Percentiles rank a stretch among this genome's conserved stretches.
phyloP scores from a whole-genome alignment of 306 rosid species.

The Ormosia emarginata region DNA sequence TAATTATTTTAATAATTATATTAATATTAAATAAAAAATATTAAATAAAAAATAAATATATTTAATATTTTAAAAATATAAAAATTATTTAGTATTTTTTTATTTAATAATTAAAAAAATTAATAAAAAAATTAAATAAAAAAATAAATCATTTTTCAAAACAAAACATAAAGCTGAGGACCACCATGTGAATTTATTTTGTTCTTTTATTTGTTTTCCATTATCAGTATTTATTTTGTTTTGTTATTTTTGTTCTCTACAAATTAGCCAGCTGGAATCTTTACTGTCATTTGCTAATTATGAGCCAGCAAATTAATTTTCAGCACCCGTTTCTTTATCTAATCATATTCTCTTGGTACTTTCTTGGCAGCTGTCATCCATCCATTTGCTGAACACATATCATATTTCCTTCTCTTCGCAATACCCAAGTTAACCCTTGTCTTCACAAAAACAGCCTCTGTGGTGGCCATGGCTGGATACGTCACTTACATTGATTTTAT shows the following conservation, averaged over 20 bases:
- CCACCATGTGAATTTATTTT: not conserved
- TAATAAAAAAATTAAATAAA: too few species aligned
- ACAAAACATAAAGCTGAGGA: too few species aligned
- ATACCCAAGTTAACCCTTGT: slow-evolving; percentile 38
- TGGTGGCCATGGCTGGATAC: slow-evolving; percentile 21
- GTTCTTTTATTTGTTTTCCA: too few species aligned
- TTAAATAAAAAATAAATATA: too few species aligned
- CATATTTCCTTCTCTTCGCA: slow-evolving; percentile 47
- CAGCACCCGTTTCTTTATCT: not conserved
- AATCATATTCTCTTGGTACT: not conserved
- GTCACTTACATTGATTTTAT: slow-evolving; percentile 53
- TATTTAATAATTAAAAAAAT: too few species aligned
- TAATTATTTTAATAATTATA: too few species aligned
- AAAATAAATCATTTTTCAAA: too few species aligned
- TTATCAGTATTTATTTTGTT: too few species aligned
- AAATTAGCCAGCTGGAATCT: not conserved
- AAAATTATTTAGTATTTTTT: too few species aligned
- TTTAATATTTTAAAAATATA: too few species aligned
- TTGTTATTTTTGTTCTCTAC: too few species aligned
- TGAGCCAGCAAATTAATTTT: not conserved
- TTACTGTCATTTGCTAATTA: not conserved
- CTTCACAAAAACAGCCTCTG: slow-evolving; percentile 34
- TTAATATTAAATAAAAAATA: too few species aligned
- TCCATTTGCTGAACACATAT: slow-evolving; percentile 62
- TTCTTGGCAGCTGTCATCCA: slow-evolving; percentile 52